Evolutionary conservation across 116 monocot genomes (phyloP).

Genomic region (Dioscorea cayenensis): DNA sequence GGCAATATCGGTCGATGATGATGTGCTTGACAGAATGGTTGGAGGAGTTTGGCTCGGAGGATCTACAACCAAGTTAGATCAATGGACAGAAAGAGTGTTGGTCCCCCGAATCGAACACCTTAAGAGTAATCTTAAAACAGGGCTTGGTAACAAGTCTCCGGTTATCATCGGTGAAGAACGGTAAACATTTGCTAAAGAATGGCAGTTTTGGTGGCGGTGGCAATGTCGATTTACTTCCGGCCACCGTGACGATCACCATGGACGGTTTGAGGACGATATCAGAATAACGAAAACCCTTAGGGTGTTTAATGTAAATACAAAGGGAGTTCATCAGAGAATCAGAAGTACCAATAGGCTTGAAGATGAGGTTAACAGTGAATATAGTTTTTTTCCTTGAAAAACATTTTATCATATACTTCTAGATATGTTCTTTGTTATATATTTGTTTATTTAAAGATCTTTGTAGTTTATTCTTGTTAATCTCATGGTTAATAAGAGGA

Average conservation of each 20-base stretch:
- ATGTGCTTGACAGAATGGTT: slow-evolving; percentile 31
- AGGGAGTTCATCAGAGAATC: background rate
- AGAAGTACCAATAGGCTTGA: slow-evolving; percentile 3
- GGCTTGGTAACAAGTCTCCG: slow-evolving; percentile 7
- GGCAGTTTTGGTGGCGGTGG: background rate
- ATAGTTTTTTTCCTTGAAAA: background rate
- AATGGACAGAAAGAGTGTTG: slow-evolving; percentile 48
- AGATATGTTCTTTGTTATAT: background rate
- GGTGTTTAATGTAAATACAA: slow-evolving; percentile 27
- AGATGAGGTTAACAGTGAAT: slow-evolving; percentile 4
- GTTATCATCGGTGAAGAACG: slow-evolving; percentile 16
- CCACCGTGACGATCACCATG: slow-evolving; percentile 21
- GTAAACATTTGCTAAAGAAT: background rate
- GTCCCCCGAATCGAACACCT: slow-evolving; percentile 33
- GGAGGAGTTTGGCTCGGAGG: slow-evolving; percentile 43
- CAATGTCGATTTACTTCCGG: slow-evolving; percentile 18
- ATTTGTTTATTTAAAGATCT: background rate
- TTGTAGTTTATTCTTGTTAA: background rate
- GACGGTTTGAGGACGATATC: slow-evolving; percentile 2
- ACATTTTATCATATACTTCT: background rate
- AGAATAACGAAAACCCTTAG: background rate
- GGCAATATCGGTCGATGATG: slow-evolving; percentile 15
- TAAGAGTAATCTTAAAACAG: slow-evolving; percentile 14
- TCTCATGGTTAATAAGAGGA: slow-evolving; percentile 1
- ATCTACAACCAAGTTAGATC: slow-evolving; percentile 20